These are phyloP conservation scores for Myxozyma mucilagina DNA, from an alignment of 805 yeast species.

Conservation along the genomic window DNA sequence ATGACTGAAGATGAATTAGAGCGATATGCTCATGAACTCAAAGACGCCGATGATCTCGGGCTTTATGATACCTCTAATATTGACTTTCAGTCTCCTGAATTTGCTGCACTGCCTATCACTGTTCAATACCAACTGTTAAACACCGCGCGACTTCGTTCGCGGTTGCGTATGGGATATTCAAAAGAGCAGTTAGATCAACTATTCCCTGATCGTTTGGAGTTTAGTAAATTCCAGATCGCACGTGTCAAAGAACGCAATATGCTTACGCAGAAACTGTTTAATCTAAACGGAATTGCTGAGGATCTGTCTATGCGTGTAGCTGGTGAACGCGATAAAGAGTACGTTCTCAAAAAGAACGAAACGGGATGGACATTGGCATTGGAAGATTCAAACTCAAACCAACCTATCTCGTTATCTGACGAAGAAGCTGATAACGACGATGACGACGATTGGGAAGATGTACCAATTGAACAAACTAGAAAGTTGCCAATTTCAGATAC, in stretches of 20 bases:
- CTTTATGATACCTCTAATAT: slow-evolving; percentile 49
- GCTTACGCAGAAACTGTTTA: slow-evolving; percentile 83
- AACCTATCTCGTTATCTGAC: slow-evolving; percentile 31
- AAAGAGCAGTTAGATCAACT: slow-evolving; percentile 81
- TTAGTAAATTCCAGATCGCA: slow-evolving; percentile 87
- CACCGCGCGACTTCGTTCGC: slow-evolving; percentile 75
- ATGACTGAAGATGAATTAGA: slow-evolving; percentile 72
- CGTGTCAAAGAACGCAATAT: slow-evolving; percentile 90
- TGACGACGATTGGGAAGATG: slow-evolving; percentile 69
- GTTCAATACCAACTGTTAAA: slow-evolving; percentile 88
- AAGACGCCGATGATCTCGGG: slow-evolving; percentile 52
- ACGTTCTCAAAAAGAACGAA: slow-evolving; percentile 70
- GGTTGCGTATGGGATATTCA: slow-evolving; percentile 92
- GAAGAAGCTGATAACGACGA: slow-evolving; percentile 42
- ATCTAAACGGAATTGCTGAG: slow-evolving; percentile 72
- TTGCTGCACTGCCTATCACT: slow-evolving; percentile 71
- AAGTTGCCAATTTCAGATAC: slow-evolving; percentile 12
- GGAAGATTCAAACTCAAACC: slow-evolving; percentile 26
- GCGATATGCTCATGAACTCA: slow-evolving; percentile 56
- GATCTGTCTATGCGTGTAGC: slow-evolving; percentile 62
- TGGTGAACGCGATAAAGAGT: slow-evolving; percentile 76
- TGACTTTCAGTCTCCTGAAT: slow-evolving; percentile 82
- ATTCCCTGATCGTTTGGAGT: slow-evolving; percentile 85
- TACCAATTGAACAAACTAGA: slow-evolving; percentile 41
- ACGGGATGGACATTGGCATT: slow-evolving; percentile 37